Conservation (phyloP, 2,329 filamentous ascomycete species). For the Boeremia exigua region DNA sequence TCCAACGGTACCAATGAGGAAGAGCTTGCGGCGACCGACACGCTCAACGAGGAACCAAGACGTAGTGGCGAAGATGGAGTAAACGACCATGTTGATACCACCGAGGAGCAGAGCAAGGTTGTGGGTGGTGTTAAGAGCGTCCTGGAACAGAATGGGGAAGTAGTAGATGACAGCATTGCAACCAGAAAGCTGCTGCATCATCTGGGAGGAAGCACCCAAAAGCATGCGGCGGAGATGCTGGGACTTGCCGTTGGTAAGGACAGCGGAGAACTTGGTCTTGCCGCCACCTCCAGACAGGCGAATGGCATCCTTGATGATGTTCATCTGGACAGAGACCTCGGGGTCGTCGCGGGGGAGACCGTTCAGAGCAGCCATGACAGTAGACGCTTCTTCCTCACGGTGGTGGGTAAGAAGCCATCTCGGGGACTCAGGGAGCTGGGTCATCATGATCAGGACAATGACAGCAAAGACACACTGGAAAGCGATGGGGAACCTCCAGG, state of each 20-base stretch:
- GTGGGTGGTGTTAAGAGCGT: slow-evolving; percentile 58
- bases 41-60: slow-evolving; percentile 71
- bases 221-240: slow-evolving; percentile 69
- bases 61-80: slow-evolving; percentile 61
- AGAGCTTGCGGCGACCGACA: slow-evolving; percentile 58
- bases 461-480: slow-evolving; percentile 59
- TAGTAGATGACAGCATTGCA: slow-evolving; percentile 55
- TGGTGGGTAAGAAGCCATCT: slow-evolving; percentile 44
- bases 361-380: slow-evolving; percentile 57
- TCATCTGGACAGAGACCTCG: slow-evolving; percentile 64
- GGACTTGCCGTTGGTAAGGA: slow-evolving; percentile 66
- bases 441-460: slow-evolving; percentile 45
- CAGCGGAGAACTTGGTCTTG: slow-evolving; percentile 54
- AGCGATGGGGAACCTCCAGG: slow-evolving; percentile 59
- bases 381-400: slow-evolving; percentile 54
- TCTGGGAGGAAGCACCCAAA: slow-evolving; percentile 64
- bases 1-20: slow-evolving; percentile 54
- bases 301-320: slow-evolving; percentile 66
- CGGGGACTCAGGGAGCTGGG: slow-evolving; percentile 37
- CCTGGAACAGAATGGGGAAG: slow-evolving; percentile 51
- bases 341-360: slow-evolving; percentile 57
- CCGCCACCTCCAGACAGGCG: slow-evolving; percentile 44
- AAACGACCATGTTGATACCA: slow-evolving; percentile 62
- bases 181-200: slow-evolving; percentile 63
- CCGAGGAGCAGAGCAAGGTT: slow-evolving; percentile 55